Base-by-base conservation (phyloP, 345 rosid species). In the Rhodamnia argentea region DNA sequence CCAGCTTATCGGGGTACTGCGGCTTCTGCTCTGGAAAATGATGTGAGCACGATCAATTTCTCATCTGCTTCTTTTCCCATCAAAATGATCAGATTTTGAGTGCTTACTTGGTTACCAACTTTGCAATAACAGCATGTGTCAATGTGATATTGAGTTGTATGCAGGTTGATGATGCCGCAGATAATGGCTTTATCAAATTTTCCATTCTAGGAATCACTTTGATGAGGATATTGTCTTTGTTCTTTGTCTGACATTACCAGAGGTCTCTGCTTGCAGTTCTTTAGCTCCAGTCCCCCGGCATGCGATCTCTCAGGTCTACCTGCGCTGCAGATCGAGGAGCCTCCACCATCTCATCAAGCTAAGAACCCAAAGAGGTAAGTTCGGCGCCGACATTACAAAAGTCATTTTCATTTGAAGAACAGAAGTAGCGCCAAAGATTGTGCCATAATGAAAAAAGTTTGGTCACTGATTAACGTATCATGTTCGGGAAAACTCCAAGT, bases 1-100 rank as follows among this genome's bases (percentile, higher is more conserved):
- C 97, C 96, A 0, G 87, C 92, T 32, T 87, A 90, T 82, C 95
- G 98, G 26, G 97, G 95, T 74, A 94, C 98, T 29, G 96, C 97
- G 11, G 88, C 94, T 87, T 90, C 93, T 81, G 93, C 99, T 54
- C 93, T 95, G 59, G 91, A 92, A 86, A 92, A 87, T 82, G 96
- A 93, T 20, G 98, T 96, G 83, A 89, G 90, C 27, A 42, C 12
- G 23, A 29, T 12, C 26, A 51, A 52, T n/a, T 32, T 10, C 82
- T 84, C 81, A 26, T 85, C 37, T 58, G 53, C 84, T 81, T 86
- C 44, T 26, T 24, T 82, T n/a, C 64, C 54, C 32, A 22, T 70
- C 81, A 70, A 37, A 70, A 20, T 70, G 24, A 70, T 70, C 81
- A 70, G 47, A 70, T 37, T 70, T 70, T 0, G 4, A 18, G 81